Evolutionary conservation across 768 basidiomycete genomes (phyloP), one percentile per base, ranked within the genome.

Genomic region (Lactarius hengduanensis): DNA sequence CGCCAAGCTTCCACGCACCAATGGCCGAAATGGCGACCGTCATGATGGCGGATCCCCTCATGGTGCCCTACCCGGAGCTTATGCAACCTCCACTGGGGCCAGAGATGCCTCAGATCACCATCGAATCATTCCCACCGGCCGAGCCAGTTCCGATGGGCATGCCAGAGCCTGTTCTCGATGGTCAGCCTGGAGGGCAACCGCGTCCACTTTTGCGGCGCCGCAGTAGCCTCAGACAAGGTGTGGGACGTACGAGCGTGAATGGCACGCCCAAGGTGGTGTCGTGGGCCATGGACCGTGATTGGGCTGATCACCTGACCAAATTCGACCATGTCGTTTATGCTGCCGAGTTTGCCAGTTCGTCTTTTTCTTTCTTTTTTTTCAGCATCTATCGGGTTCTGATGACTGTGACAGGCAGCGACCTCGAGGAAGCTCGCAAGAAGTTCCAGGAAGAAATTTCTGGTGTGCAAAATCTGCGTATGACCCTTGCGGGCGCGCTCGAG

Each of bases 251-350:
- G 70, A 79, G 76, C 65, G 78, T 77, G 59, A 78, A 80, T 72
- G 84, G 87, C 66, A 78, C 84, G 34, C 75, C 80, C 20, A 91
- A 91, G 76, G 83, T 84, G 6, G 89, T 91, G 9, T 88, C 88
- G 43, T 91, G 89, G 89, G 89, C 89, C 30, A 89, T 89, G 76
- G 83, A 86, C 65, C 81, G 80, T 15, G 87, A 87, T 61, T 81
- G 86, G 77, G 79, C 81, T 32, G 80, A 80, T 9, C 85, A 86
- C 69, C 78, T 88, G 64, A 78, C 80, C 41, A 83, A 83, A 67
- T 81, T 80, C 64, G 75, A 80, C 20, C 73, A 77, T 63, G 76
- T 77, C 13, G 72, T 79, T 26, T 78, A 78, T 62, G 77, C 80
- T 63, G 77, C 79, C 2, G 81, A 82, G 53, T 74, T 75, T 65